Percentiles rank a stretch among this genome's conserved stretches.
Conservation (phyloP, 306 rosid genomes). For the Prunus mira region DNA sequence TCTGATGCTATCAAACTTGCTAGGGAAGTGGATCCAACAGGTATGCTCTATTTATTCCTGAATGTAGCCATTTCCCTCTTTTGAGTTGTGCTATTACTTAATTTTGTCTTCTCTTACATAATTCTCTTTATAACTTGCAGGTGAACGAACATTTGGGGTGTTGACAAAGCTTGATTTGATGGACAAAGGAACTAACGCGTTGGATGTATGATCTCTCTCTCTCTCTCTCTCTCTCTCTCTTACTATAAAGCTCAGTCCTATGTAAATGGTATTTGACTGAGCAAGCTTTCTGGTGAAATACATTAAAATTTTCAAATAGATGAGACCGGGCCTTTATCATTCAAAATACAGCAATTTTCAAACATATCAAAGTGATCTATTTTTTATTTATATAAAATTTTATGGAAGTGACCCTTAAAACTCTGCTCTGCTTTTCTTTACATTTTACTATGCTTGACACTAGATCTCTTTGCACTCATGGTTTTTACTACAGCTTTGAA, state of each 20-base stretch:
- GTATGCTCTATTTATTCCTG: conserved; percentile 25
- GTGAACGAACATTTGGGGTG: conserved; percentile 91
- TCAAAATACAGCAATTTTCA: not conserved
- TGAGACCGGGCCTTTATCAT: not conserved
- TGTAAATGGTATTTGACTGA: not conserved
- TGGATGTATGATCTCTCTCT: conserved; percentile 53
- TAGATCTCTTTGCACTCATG: not conserved
- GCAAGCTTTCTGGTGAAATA: not conserved
- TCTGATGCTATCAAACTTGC: conserved; percentile 94
- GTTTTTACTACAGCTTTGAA: not conserved
- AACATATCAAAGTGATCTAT: not conserved
- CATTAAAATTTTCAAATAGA: not conserved
- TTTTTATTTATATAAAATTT: not conserved
- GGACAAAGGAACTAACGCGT: conserved; percentile 96
- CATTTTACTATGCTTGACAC: not conserved
- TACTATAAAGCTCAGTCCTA: not conserved
- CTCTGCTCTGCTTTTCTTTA: not conserved
- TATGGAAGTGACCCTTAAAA: not conserved
- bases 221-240: not conserved
- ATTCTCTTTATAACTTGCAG: conserved; percentile 36
- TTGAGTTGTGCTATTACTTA: conserved; percentile 1
- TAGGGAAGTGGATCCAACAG: conserved; percentile 83
- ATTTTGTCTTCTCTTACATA: conserved; percentile 4
- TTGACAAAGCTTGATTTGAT: conserved; percentile 91
- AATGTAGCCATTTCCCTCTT: not conserved